Percentiles rank a stretch among this genome's conserved stretches.
Evolutionary conservation across 129 eudicot genomes (phyloP).

Genomic region (Arctium lappa): DNA sequence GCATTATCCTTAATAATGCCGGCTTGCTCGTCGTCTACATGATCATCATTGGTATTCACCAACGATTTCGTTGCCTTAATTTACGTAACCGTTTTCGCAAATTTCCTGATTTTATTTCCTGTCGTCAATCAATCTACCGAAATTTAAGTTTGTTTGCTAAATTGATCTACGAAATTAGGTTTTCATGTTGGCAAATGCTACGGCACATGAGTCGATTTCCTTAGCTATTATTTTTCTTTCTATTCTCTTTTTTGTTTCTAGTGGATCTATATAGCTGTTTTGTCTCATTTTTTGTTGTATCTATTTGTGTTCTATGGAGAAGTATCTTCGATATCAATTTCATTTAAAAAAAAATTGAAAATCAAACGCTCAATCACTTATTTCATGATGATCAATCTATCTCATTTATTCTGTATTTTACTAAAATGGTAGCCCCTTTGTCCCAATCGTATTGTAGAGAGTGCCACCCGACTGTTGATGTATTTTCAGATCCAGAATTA

Average conservation of each 20-base stretch:
- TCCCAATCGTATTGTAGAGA: neutral
- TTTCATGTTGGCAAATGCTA: neutral
- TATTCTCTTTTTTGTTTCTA: neutral
- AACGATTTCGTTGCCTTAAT: neutral
- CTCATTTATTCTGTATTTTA: neutral
- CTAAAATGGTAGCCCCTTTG: neutral
- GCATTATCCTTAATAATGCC: constrained; percentile 60
- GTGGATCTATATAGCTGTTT: neutral
- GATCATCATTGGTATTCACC: constrained; percentile 66
- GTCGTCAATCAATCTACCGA: neutral
- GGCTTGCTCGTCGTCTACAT: constrained; percentile 80
- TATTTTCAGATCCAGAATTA: neutral
- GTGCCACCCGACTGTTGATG: neutral
- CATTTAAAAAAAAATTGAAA: neutral
- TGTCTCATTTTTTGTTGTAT: neutral
- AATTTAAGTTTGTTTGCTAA: neutral
- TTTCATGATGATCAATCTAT: neutral
- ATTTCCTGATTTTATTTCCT: neutral
- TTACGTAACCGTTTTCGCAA: neutral
- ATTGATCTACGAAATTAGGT: constrained; percentile 7
- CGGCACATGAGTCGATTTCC: neutral
- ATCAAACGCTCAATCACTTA: neutral
- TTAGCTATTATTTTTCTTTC: neutral
- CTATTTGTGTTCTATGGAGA: neutral
- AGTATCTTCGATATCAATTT: neutral